Percentiles rank a stretch among this genome's conserved stretches.
phyloP scores from a whole-genome alignment of 352 stramenopile genomes.

The Pythium brachiatum region DNA sequence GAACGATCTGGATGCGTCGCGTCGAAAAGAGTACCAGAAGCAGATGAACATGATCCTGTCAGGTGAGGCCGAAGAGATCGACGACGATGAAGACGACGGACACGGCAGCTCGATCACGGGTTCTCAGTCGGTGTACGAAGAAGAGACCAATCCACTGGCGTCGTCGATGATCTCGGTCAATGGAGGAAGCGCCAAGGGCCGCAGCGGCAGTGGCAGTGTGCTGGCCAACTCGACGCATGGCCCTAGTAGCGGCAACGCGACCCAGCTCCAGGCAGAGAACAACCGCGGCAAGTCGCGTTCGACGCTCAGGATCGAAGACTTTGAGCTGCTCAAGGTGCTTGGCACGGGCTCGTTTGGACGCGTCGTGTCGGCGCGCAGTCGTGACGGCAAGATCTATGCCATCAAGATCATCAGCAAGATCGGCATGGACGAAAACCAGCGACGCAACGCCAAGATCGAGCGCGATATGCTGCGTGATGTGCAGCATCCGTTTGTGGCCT shows the following conservation, averaged over 20 bases:
- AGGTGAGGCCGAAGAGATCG: conserved; percentile 71
- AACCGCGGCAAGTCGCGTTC: conserved; percentile 73
- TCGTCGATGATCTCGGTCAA: conserved; percentile 30
- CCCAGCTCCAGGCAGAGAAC: conserved; percentile 19
- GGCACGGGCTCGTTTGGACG: conserved; percentile 83
- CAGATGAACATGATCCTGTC: conserved; percentile 69
- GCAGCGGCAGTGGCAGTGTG: conserved; percentile 27
- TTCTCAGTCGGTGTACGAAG: conserved; percentile 50
- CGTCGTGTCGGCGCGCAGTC: conserved; percentile 69
- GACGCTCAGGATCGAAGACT: conserved; percentile 83
- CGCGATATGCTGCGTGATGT: conserved; percentile 94
- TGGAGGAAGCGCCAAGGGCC: conserved; percentile 13
- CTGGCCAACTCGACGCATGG: conserved; percentile 1
- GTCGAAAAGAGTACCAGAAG: conserved; percentile 46
- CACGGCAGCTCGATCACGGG: conserved; percentile 57
- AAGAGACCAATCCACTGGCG: conserved; percentile 38
- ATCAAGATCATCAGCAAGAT: conserved; percentile 91
- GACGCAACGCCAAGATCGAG: conserved; percentile 88
- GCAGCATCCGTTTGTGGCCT: conserved; percentile 96
- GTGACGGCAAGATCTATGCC: conserved; percentile 73
- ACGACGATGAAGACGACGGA: conserved; percentile 65
- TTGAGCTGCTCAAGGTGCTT: conserved; percentile 84
- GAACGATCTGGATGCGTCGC: conserved; percentile 56
- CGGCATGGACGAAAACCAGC: conserved; percentile 81
- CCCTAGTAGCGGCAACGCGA: conserved; percentile 6